Conservation (phyloP, 495 filamentous ascomycete genomes). For the Bryoglossum gracile region DNA sequence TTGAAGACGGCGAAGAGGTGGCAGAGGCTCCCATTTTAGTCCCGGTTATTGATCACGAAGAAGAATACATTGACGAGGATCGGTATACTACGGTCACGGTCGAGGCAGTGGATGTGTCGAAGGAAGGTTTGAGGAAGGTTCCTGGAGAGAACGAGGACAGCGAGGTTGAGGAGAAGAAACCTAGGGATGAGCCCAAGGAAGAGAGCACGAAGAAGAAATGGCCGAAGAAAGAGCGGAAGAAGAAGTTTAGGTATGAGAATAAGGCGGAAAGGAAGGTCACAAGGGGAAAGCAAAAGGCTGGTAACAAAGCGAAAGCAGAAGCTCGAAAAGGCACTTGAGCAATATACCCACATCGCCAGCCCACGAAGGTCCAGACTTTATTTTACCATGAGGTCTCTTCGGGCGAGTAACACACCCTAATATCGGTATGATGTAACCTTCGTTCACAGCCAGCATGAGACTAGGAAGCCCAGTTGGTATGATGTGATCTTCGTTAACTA, state of each 20-base stretch:
- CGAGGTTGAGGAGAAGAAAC: conserved; percentile 34
- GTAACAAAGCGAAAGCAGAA: conserved; percentile 38
- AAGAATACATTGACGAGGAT: conserved; percentile 95
- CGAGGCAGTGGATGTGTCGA: conserved; percentile 77
- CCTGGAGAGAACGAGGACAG: conserved; percentile 39
- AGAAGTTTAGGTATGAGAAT: conserved; percentile 87
- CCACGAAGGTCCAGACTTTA: no score
- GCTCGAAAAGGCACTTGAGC: conserved; percentile 24
- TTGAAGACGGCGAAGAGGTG: conserved; percentile 42
- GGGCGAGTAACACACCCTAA: no score
- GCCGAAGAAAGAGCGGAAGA: conserved; percentile 70
- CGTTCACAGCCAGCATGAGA: no score
- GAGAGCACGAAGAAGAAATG: conserved; percentile 41
- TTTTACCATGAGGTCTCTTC: no score
- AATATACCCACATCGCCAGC: conserved; percentile 3
- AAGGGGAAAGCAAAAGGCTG: conserved; percentile 57
- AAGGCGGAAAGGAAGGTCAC: conserved; percentile 65
- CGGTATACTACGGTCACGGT: conserved; percentile 90
- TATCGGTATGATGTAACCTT: no score
- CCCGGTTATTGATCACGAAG: conserved; percentile 63
- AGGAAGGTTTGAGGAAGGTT: conserved; percentile 56
- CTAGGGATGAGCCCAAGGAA: conserved; percentile 27
- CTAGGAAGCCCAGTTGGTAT: background rate
- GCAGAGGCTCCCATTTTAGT: conserved; percentile 30
- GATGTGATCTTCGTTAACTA: conserved; percentile 9